These are phyloP conservation scores for Coniochaeta prunicola DNA, from an alignment of 2,329 filamentous ascomycete genomes.

Conservation along the genomic window DNA sequence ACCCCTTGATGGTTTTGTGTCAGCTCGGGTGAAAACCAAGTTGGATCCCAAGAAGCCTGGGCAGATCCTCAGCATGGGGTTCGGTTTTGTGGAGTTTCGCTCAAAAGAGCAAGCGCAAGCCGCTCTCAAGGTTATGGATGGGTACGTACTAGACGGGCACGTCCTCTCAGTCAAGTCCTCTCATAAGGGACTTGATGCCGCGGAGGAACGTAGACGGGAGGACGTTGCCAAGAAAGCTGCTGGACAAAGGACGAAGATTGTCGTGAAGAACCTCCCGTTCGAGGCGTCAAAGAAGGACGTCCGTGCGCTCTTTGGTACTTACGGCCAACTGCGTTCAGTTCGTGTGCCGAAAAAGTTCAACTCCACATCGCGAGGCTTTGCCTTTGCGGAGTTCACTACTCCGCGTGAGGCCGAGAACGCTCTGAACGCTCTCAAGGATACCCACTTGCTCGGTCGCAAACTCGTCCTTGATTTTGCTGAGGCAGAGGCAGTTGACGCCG, in stretches of 20 bases:
- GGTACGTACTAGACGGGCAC: slow-evolving; percentile 79
- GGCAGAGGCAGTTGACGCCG: slow-evolving; percentile 80
- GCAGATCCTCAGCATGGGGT: slow-evolving; percentile 91
- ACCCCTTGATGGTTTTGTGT: slow-evolving; percentile 79
- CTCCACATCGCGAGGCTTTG: slow-evolving; percentile 81
- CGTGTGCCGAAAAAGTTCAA: slow-evolving; percentile 95
- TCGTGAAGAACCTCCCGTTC: slow-evolving; percentile 98
- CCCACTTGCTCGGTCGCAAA: slow-evolving; percentile 83
- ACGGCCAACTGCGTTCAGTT: slow-evolving; percentile 87
- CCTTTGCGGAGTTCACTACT: slow-evolving; percentile 93
- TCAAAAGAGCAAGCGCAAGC: slow-evolving; percentile 71
- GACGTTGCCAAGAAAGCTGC: slow-evolving; percentile 77
- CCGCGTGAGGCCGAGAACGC: slow-evolving; percentile 83
- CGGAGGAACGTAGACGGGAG: slow-evolving; percentile 75
- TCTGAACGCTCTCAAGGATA: slow-evolving; percentile 83
- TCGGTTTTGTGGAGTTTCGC: slow-evolving; percentile 87
- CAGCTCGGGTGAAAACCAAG: slow-evolving; percentile 87
- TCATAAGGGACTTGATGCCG: slow-evolving; percentile 80
- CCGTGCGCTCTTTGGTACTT: slow-evolving; percentile 74
- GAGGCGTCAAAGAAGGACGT: slow-evolving; percentile 92
- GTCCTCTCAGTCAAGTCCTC: slow-evolving; percentile 78
- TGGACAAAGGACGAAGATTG: slow-evolving; percentile 77
- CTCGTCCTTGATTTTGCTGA: slow-evolving; percentile 89
- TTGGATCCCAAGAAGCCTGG: slow-evolving; percentile 84
- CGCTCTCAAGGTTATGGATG: slow-evolving; percentile 80